A percentile compares a stretch with the other conserved stretches of the same genome.
Evolutionary conservation across 2,329 filamentous ascomycete genomes (phyloP).

Genomic region (Colletotrichum sp.): DNA sequence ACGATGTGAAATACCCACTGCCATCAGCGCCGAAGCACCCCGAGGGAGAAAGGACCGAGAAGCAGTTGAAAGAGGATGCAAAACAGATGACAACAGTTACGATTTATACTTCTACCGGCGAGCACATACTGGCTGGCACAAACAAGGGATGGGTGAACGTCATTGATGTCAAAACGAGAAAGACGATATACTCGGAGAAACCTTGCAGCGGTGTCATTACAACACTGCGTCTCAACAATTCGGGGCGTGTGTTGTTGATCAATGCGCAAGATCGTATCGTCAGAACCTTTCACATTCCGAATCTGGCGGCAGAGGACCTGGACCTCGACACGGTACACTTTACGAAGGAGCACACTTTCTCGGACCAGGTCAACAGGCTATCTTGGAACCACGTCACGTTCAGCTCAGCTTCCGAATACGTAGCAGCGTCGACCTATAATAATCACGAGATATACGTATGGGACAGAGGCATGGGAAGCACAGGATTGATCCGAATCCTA

Average conservation of each 20-base stretch:
- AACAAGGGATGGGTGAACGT: conserved; percentile 97
- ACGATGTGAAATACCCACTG: conserved; percentile 77
- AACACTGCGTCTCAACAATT: conserved; percentile 81
- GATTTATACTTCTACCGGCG: conserved; percentile 83
- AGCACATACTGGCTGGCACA: conserved; percentile 90
- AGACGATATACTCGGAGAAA: conserved; percentile 88
- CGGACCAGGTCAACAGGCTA: conserved; percentile 93
- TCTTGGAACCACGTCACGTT: conserved; percentile 98
- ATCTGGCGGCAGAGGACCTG: conserved; percentile 70
- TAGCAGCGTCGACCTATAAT: conserved; percentile 95
- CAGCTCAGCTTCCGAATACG: conserved; percentile 92
- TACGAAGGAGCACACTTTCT: conserved; percentile 96
- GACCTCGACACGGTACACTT: conserved; percentile 87
- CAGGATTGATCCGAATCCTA: conserved; percentile 83
- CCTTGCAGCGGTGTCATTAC: conserved; percentile 89
- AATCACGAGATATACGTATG: conserved; percentile 99
- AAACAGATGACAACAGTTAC: conserved; percentile 95
- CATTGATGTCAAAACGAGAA: conserved; percentile 80
- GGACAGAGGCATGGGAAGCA: conserved; percentile 90
- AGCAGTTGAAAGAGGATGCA: conserved; percentile 88
- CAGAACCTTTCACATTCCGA: conserved; percentile 87
- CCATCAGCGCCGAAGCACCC: conserved; percentile 83
- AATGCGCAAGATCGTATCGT: conserved; percentile 97
- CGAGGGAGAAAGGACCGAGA: conserved; percentile 77
- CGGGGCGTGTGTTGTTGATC: conserved; percentile 86